phyloP scores from a whole-genome alignment of 2,329 filamentous ascomycete species.

The Onygenales sp. region DNA sequence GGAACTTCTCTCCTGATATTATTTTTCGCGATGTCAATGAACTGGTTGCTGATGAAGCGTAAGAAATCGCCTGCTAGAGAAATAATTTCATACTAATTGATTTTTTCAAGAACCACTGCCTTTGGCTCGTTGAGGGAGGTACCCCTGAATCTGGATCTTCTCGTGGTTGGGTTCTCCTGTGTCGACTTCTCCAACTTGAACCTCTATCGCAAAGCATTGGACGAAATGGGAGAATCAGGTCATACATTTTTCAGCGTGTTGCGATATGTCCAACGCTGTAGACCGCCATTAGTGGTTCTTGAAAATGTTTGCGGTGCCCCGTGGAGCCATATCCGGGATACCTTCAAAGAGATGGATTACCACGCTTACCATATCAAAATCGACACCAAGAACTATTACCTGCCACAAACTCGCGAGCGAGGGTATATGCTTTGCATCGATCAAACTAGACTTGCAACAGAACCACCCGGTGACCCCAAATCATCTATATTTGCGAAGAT shows the following conservation, averaged over 20 bases:
- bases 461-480: constrained; percentile 17
- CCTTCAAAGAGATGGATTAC: constrained; percentile 48
- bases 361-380: constrained; percentile 39
- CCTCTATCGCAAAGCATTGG: constrained; percentile 41
- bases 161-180: constrained; percentile 66
- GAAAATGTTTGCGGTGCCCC: constrained; percentile 60
- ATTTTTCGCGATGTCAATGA: constrained; percentile 54
- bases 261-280: constrained; percentile 44
- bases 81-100: constrained; percentile 5
- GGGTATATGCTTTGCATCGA: constrained; percentile 53
- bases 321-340: constrained; percentile 45
- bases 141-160: constrained; percentile 50
- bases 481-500: constrained; percentile 34
- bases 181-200: constrained; percentile 66
- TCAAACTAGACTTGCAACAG: constrained; percentile 15
- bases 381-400: constrained; percentile 62
- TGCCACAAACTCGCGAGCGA: constrained; percentile 60
- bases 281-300: constrained; percentile 56
- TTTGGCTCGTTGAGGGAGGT: constrained; percentile 52
- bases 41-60: constrained; percentile 41
- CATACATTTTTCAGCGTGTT: constrained; percentile 56
- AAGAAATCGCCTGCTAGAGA: constrained; percentile 21
- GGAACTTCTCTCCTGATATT: constrained; percentile 45
- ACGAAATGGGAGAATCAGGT: constrained; percentile 53
- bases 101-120: constrained; percentile 48